These are phyloP conservation scores for Mimosa pudica DNA, from an alignment of 306 rosid genomes.

Conservation along the genomic window DNA sequence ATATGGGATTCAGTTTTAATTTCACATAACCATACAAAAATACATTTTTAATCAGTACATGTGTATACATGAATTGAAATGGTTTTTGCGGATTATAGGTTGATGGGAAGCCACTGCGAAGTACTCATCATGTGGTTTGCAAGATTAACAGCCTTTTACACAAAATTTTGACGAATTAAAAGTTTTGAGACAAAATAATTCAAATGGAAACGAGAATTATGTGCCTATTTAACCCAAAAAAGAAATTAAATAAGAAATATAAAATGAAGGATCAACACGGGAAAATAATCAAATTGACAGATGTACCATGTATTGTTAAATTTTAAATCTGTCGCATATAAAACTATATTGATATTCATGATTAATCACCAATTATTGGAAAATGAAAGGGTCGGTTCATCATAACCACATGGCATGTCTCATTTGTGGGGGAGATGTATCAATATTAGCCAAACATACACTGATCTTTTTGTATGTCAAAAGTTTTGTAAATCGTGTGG, in stretches of 20 bases:
- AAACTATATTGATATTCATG: slow-evolving; percentile 39
- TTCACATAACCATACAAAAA: too few relatives aligned
- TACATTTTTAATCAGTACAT: neutral
- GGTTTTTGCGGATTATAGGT: neutral
- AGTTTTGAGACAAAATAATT: slow-evolving; percentile 25
- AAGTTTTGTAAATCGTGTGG: slow-evolving; percentile 18
- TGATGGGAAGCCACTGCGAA: slow-evolving; percentile 29
- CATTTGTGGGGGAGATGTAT: slow-evolving; percentile 33
- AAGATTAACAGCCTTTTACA: neutral
- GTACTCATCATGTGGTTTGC: slow-evolving; percentile 26
- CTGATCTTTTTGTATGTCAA: neutral
- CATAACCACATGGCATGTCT: slow-evolving; percentile 76
- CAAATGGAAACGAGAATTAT: slow-evolving; percentile 50
- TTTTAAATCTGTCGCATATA: slow-evolving; percentile 32
- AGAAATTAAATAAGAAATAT: neutral
- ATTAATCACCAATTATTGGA: slow-evolving; percentile 46
- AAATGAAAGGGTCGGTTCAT: slow-evolving; percentile 24
- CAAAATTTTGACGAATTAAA: neutral
- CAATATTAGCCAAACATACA: slow-evolving; percentile 15
- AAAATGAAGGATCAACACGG: slow-evolving; percentile 23
- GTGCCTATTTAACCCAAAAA: slow-evolving; percentile 31
- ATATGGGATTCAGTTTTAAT: neutral
- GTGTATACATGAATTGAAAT: neutral
- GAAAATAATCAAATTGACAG: slow-evolving; percentile 9
- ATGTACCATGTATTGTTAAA: slow-evolving; percentile 25